These are phyloP conservation scores for Trametes gibbosa DNA, from an alignment of 768 basidiomycete species.

Conservation along the genomic window DNA sequence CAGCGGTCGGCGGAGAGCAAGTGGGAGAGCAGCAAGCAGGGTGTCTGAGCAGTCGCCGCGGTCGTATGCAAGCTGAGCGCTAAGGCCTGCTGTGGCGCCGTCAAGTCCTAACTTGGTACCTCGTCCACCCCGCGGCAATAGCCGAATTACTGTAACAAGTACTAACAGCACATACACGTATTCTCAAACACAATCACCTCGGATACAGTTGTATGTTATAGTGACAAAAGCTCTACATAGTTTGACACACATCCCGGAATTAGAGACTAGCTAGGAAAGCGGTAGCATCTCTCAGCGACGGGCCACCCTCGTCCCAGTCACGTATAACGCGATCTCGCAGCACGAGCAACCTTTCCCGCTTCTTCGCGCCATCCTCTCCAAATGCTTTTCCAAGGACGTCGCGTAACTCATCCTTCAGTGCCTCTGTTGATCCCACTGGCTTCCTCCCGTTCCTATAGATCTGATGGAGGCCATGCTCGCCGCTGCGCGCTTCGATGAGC, in stretches of 20 bases:
- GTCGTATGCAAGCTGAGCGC: no score
- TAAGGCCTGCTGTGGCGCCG: no score
- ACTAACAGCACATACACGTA: no score
- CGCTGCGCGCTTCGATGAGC: constrained; percentile 27
- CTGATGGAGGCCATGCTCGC: constrained; percentile 13
- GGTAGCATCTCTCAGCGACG: neutral
- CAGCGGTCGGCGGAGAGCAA: neutral
- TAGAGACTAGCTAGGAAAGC: neutral
- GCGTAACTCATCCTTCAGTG: constrained; percentile 19
- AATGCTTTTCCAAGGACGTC: constrained; percentile 22
- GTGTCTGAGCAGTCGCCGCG: no score
- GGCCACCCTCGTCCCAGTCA: neutral
- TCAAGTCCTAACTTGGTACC: no score
- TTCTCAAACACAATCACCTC: no score
- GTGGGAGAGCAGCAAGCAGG: neutral
- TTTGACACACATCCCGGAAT: no score
- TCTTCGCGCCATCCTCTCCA: constrained; percentile 26
- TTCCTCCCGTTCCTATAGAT: constrained; percentile 19
- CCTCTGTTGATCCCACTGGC: constrained; percentile 23
- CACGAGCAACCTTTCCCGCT: constrained; percentile 21
- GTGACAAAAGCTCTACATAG: no score
- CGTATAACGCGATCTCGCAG: neutral
- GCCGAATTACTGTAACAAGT: no score
- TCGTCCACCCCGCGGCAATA: no score
- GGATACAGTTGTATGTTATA: no score